A percentile compares a stretch with the other conserved stretches of the same genome.
These are phyloP conservation scores for Penicillium robsamsonii DNA, from an alignment of 495 filamentous ascomycete species.

Conservation along the genomic window DNA sequence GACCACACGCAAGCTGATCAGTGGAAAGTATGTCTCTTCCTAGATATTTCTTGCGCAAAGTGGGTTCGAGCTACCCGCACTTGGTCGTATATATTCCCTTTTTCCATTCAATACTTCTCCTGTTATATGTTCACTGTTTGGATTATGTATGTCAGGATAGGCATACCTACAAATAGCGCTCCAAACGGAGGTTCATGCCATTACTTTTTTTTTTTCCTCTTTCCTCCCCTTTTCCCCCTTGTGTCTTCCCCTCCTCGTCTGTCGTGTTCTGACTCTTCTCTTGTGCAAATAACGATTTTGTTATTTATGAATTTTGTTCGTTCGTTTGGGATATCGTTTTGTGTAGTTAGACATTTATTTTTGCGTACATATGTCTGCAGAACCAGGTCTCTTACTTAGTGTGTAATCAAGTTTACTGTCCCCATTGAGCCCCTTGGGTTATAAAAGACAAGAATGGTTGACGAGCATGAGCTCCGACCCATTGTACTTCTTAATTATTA, in stretches of 20 bases:
- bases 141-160: background rate
- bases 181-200: background rate
- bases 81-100: slow-evolving; percentile 15
- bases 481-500: too few relatives aligned
- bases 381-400: too few relatives aligned
- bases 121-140: background rate
- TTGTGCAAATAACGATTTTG: slow-evolving; percentile 28
- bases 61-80: background rate
- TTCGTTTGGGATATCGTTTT: background rate
- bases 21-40: slow-evolving; percentile 67
- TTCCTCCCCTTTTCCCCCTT: slow-evolving; percentile 8
- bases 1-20: slow-evolving; percentile 67
- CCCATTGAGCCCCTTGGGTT: too few relatives aligned
- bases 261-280: slow-evolving; percentile 17
- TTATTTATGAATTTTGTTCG: slow-evolving; percentile 15
- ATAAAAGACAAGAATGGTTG: too few relatives aligned
- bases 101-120: background rate
- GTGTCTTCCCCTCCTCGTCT: slow-evolving; percentile 14
- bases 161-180: background rate
- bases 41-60: slow-evolving; percentile 9
- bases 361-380: slow-evolving; percentile 7
- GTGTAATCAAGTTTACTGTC: too few relatives aligned
- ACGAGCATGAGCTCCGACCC: too few relatives aligned
- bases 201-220: slow-evolving; percentile 12
- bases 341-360: slow-evolving; percentile 28